A percentile compares a stretch with the other conserved stretches of the same genome.
These are phyloP conservation scores for Phytophthora cactorum DNA, from an alignment of 352 stramenopile genomes.

Conservation along the genomic window DNA sequence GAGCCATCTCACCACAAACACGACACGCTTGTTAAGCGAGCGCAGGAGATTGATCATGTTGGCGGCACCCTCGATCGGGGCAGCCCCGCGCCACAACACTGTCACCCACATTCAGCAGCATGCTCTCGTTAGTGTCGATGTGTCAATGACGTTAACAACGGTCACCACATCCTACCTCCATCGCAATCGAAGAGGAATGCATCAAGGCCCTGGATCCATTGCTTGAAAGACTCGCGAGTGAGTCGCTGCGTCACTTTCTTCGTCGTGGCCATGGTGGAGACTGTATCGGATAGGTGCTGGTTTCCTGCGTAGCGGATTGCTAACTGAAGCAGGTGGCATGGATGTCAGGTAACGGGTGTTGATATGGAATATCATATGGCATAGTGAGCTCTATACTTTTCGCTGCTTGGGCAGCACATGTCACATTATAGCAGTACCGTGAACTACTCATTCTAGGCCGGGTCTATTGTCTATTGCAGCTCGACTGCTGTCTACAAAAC, in stretches of 20 bases:
- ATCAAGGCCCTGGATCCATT: conserved; percentile 71
- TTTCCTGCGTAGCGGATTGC: conserved; percentile 15
- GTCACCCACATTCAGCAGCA: background rate
- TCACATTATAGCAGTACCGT: conserved; percentile 20
- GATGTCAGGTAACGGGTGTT: background rate
- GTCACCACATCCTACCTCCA: conserved; percentile 50
- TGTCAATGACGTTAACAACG: background rate
- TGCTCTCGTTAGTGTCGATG: background rate
- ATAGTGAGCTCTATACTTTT: conserved; percentile 21
- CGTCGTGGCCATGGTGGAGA: conserved; percentile 29
- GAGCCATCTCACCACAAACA: conserved; percentile 73
- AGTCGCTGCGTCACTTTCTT: conserved; percentile 45
- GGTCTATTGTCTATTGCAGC: conserved; percentile 15
- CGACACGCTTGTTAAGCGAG: conserved; percentile 79
- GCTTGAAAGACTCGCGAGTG: conserved; percentile 46
- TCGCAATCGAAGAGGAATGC: conserved; percentile 87
- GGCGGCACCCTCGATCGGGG: conserved; percentile 68
- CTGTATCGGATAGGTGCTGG: conserved; percentile 1
- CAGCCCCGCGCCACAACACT: conserved; percentile 77
- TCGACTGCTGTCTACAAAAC: conserved; percentile 3
- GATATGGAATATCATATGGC: background rate
- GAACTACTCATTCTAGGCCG: conserved; percentile 17
- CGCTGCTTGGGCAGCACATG: conserved; percentile 9
- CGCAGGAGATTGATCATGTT: conserved; percentile 70
- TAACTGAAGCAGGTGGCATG: conserved; percentile 23